Percentiles rank a stretch among this genome's conserved stretches.
These are phyloP conservation scores for Hylodesmum podocarpum DNA, from an alignment of 306 rosid species.

Conservation along the genomic window DNA sequence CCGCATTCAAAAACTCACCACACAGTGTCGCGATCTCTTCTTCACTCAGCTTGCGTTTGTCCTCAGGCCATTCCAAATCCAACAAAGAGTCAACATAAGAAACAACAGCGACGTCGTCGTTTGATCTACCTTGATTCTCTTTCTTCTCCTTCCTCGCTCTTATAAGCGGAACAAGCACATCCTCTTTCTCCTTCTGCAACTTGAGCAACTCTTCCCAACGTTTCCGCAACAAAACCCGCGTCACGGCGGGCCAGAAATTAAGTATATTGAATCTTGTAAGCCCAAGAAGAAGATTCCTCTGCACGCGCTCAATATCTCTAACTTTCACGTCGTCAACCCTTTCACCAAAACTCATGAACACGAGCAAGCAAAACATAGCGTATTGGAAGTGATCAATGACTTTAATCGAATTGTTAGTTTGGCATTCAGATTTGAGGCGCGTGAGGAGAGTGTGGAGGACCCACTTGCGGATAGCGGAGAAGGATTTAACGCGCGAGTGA, in stretches of 20 bases:
- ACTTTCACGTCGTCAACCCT: constrained; percentile 19
- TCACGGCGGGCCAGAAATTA: not conserved
- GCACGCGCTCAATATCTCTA: constrained; percentile 23
- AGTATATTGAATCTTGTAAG: not conserved
- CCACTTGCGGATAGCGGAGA: constrained; percentile 25
- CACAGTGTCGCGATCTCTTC: constrained; percentile 23
- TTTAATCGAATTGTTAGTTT: not conserved
- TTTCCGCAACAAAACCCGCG: too few species aligned
- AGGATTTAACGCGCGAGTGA: constrained; percentile 31
- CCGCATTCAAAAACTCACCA: constrained; percentile 35
- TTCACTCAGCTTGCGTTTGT: constrained; percentile 24
- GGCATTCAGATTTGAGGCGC: constrained; percentile 2
- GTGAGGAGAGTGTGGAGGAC: constrained; percentile 28
- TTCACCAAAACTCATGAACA: constrained; percentile 47
- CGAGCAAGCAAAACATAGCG: constrained; percentile 42
- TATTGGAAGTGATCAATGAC: constrained; percentile 24
- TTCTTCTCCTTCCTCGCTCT: not conserved
- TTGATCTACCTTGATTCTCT: not conserved
- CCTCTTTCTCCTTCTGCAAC: too few species aligned
- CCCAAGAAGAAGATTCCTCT: not conserved
- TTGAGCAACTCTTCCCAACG: too few species aligned
- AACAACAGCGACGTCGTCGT: not conserved
- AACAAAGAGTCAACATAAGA: constrained; percentile 38
- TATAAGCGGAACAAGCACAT: not conserved
- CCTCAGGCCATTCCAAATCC: constrained; percentile 34